These are phyloP conservation scores for Diacronema lutheri DNA, from an alignment of 78 protist genomes.

Conservation along the genomic window DNA sequence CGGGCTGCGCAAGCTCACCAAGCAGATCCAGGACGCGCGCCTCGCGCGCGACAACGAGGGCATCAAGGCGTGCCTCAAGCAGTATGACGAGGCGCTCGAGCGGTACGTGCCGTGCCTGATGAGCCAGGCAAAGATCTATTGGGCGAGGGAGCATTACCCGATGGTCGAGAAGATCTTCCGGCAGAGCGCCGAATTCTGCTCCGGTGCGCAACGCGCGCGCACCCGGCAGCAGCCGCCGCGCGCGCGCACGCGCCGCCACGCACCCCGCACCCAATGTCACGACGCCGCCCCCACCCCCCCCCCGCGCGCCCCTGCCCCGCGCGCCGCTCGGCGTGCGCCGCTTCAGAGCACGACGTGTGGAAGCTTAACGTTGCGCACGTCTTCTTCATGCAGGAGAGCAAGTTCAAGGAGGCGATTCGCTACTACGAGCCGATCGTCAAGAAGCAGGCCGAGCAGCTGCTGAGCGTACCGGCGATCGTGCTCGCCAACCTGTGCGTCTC, in stretches of 20 bases:
- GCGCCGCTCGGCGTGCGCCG: slow-evolving; percentile 64
- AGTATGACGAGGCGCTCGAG: slow-evolving; percentile 61
- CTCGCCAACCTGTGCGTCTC: slow-evolving; percentile 78
- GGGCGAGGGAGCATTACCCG: slow-evolving; percentile 71
- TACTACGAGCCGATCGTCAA: slow-evolving; percentile 73
- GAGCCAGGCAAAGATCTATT: slow-evolving; percentile 74
- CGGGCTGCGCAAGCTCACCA: slow-evolving; percentile 56
- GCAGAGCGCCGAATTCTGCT: slow-evolving; percentile 13
- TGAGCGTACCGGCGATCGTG: slow-evolving; percentile 65
- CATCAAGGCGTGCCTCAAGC: slow-evolving; percentile 21
- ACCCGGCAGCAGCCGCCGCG: no score
- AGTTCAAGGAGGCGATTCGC: slow-evolving; percentile 69
- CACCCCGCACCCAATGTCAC: not conserved
- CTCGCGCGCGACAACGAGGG: not conserved
- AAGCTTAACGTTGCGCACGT: slow-evolving; percentile 79
- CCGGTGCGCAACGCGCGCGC: no score
- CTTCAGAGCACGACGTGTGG: slow-evolving; percentile 75
- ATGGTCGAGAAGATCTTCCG: slow-evolving; percentile 65
- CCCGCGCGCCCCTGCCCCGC: no score
- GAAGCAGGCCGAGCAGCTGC: slow-evolving; percentile 27
- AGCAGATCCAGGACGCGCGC: slow-evolving; percentile 50
- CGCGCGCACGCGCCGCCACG: no score
- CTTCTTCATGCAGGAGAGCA: slow-evolving; percentile 68
- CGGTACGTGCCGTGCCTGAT: slow-evolving; percentile 68
- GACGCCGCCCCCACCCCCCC: not conserved